Conservation (phyloP, 2,329 filamentous ascomycete species). For the Aspergillus sp. region DNA sequence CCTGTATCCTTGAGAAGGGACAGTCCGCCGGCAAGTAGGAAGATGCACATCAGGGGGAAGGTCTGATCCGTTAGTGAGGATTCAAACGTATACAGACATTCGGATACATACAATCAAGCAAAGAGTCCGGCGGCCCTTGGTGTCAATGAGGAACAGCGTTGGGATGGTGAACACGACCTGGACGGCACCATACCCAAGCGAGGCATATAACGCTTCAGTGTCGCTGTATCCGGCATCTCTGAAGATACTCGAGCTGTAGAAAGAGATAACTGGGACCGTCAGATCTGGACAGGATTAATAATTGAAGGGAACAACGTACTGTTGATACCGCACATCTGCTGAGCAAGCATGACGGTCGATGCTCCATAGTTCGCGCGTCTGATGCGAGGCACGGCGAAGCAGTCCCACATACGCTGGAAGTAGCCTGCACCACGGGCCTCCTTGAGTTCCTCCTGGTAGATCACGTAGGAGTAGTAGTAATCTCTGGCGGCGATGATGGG, state of each 20-base stretch:
- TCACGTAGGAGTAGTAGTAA: conserved; percentile 59
- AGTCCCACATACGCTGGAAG: conserved; percentile 1
- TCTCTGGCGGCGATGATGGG: conserved; percentile 55
- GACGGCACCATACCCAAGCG: conserved; percentile 59
- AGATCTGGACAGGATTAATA: conserved; percentile 42
- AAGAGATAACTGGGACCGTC: conserved; percentile 54
- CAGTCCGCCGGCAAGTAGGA: conserved; percentile 59
- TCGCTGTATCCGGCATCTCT: conserved; percentile 53
- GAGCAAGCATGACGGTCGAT: conserved; percentile 75
- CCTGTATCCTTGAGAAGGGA: conserved; percentile 46
- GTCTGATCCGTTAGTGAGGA: conserved; percentile 36
- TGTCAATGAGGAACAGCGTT: conserved; percentile 65
- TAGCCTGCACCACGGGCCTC: conserved; percentile 49
- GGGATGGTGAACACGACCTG: conserved; percentile 64
- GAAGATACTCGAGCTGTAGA: conserved; percentile 65
- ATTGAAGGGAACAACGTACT: conserved; percentile 18
- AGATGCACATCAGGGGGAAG: conserved; percentile 66
- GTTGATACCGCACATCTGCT: conserved; percentile 59
- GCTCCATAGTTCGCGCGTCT: conserved; percentile 61
- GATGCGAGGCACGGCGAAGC: conserved; percentile 46
- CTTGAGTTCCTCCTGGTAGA: conserved; percentile 47
- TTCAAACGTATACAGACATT: background rate
- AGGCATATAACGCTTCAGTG: conserved; percentile 57
- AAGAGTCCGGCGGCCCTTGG: conserved; percentile 61
- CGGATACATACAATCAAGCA: conserved; percentile 11